These are phyloP conservation scores for Fusarium sp. DNA, from an alignment of 2,329 filamentous ascomycete species.

Conservation along the genomic window DNA sequence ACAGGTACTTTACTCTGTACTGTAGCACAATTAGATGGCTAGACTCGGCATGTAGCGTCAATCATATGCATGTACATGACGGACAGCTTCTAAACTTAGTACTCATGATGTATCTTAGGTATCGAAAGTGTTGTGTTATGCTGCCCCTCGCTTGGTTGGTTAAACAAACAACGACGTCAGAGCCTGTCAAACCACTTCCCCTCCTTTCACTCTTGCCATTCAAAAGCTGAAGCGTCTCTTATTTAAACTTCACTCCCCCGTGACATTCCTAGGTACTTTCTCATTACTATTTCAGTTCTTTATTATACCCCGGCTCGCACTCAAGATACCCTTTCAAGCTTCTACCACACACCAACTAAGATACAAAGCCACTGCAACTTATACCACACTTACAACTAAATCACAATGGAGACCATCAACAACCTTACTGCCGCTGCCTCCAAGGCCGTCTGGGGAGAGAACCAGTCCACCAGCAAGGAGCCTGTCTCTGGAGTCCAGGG, in stretches of 20 bases:
- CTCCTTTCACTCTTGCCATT: conserved; percentile 1
- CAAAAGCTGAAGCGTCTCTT: neutral
- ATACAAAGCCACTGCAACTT: neutral
- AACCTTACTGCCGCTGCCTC: conserved; percentile 59
- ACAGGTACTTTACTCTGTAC: neutral
- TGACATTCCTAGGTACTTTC: neutral
- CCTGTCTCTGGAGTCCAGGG: conserved; percentile 78
- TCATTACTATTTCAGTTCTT: conserved; percentile 1
- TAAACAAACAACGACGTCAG: conserved; percentile 34
- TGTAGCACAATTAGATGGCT: neutral
- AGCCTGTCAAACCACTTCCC: conserved; percentile 8
- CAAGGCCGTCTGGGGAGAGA: conserved; percentile 58
- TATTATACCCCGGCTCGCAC: conserved; percentile 13
- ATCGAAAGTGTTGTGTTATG: neutral
- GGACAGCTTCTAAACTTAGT: conserved; percentile 5
- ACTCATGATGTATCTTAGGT: conserved; percentile 12
- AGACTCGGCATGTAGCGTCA: neutral
- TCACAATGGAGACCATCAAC: conserved; percentile 72
- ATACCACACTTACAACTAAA: neutral
- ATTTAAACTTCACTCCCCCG: conserved; percentile 34
- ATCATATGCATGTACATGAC: neutral
- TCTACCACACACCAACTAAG: neutral
- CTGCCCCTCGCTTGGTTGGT: conserved; percentile 6
- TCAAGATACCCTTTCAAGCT: conserved; percentile 18
- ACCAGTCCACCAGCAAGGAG: conserved; percentile 60